Conservation (phyloP, 768 basidiomycete genomes). For the Lentinula edodes region DNA sequence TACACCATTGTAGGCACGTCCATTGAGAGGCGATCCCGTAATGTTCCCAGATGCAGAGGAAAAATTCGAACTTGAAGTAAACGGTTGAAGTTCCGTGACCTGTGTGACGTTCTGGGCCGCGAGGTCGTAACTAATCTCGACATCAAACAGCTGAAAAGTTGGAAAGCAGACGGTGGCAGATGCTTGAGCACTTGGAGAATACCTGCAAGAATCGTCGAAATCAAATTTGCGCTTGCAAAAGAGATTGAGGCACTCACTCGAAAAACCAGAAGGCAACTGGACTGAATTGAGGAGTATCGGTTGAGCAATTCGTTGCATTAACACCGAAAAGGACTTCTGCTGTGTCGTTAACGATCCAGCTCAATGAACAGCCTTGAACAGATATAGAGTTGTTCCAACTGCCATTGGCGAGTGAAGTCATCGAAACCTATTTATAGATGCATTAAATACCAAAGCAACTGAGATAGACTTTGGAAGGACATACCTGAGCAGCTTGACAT, state of each 20-base stretch:
- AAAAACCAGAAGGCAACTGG: constrained; percentile 59
- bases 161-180: constrained; percentile 47
- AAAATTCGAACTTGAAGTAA: constrained; percentile 30
- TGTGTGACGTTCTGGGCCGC: constrained; percentile 35
- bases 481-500: constrained; percentile 34
- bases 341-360: constrained; percentile 34
- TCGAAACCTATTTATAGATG: constrained; percentile 25
- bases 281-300: constrained; percentile 27
- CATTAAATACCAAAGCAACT: background rate
- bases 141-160: constrained; percentile 37
- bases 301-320: constrained; percentile 22
- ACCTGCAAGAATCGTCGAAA: constrained; percentile 6
- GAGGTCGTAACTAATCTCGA: constrained; percentile 38
- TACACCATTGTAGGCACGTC: constrained; percentile 50
- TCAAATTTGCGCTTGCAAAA: background rate
- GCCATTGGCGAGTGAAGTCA: constrained; percentile 22
- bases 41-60: constrained; percentile 36
- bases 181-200: constrained; percentile 29
- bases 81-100: constrained; percentile 35
- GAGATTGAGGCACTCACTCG: background rate
- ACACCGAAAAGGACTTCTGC: constrained; percentile 40
- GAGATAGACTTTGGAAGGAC: constrained; percentile 2
- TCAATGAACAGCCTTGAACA: constrained; percentile 33
- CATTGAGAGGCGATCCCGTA: constrained; percentile 37
- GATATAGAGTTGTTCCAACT: constrained; percentile 40